phyloP scores from a whole-genome alignment of 2,329 filamentous ascomycete species.

The Paracoccidioides lutzii region DNA sequence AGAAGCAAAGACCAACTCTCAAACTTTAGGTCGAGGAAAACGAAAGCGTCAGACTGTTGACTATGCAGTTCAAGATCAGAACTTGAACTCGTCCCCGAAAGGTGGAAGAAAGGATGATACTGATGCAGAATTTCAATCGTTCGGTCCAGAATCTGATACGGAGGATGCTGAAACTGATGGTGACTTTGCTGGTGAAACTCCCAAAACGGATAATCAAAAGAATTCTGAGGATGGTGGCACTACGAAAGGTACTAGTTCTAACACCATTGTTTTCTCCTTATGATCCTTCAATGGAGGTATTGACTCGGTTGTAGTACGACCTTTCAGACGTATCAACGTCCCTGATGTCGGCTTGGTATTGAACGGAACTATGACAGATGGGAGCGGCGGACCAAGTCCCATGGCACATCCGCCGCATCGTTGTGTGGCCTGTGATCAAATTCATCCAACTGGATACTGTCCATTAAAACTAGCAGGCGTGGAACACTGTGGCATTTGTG shows the following conservation, averaged over 20 bases:
- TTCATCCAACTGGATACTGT: conserved; percentile 48
- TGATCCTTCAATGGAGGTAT: neutral
- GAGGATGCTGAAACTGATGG: conserved; percentile 18
- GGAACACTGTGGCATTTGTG: conserved; percentile 53
- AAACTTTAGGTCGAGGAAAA: conserved; percentile 76
- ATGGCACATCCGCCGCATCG: conserved; percentile 10
- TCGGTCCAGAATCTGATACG: conserved; percentile 15
- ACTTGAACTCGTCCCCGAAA: conserved; percentile 9
- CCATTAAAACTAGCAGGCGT: conserved; percentile 46
- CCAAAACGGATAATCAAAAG: conserved; percentile 1
- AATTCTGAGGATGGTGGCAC: neutral
- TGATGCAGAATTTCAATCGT: conserved; percentile 8
- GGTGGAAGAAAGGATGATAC: conserved; percentile 2
- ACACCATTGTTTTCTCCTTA: neutral
- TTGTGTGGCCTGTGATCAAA: conserved; percentile 43
- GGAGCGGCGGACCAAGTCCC: conserved; percentile 11
- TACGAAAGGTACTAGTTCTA: neutral
- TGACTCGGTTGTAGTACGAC: conserved; percentile 16
- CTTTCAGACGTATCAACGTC: conserved; percentile 28
- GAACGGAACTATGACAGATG: conserved; percentile 3
- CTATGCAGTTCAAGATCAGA: conserved; percentile 31
- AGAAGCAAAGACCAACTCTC: conserved; percentile 53
- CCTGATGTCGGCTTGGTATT: conserved; percentile 7
- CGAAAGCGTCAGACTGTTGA: conserved; percentile 48
- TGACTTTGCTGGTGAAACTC: conserved; percentile 13